Evolutionary conservation across 305 asterid species (phyloP).

Genomic region (Rubia tinctorum): DNA sequence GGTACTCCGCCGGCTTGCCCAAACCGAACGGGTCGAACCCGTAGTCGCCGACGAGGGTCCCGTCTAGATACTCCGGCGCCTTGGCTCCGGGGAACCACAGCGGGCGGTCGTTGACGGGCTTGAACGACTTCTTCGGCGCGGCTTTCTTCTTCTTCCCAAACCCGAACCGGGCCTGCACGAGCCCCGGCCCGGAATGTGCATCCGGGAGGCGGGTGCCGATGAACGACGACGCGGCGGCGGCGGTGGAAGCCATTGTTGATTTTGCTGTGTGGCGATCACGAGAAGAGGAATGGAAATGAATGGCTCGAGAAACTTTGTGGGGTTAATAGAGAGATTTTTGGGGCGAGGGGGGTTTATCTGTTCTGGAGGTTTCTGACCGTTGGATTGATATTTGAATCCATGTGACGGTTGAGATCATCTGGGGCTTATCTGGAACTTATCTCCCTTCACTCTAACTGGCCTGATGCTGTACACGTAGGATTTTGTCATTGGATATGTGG

Average conservation of each 20-base stretch:
- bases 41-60: constrained; percentile 80
- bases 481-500: constrained; percentile 25
- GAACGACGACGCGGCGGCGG: constrained; percentile 79
- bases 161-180: constrained; percentile 72
- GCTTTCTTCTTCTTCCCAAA: constrained; percentile 45
- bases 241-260: constrained; percentile 48
- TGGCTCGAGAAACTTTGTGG: constrained; percentile 18
- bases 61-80: constrained; percentile 86
- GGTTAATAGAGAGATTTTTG: constrained; percentile 35
- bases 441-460: constrained; percentile 34
- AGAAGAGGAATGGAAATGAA: neutral
- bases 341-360: constrained; percentile 14
- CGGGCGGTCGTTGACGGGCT: constrained; percentile 54
- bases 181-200: constrained; percentile 46
- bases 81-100: constrained; percentile 90
- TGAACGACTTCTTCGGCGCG: constrained; percentile 40
- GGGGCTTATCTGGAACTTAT: constrained; percentile 84
- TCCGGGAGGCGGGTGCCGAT: constrained; percentile 82
- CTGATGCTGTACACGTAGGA: constrained; percentile 28
- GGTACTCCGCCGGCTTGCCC: constrained; percentile 92
- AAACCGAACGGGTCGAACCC: constrained; percentile 95
- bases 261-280: neutral
- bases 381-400: constrained; percentile 42
- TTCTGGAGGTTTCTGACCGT: constrained; percentile 30
- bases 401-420: constrained; percentile 40